A percentile compares a stretch with the other conserved stretches of the same genome.
These are phyloP conservation scores for Phaeotremella fagi DNA, from an alignment of 768 basidiomycete genomes.

Conservation along the genomic window DNA sequence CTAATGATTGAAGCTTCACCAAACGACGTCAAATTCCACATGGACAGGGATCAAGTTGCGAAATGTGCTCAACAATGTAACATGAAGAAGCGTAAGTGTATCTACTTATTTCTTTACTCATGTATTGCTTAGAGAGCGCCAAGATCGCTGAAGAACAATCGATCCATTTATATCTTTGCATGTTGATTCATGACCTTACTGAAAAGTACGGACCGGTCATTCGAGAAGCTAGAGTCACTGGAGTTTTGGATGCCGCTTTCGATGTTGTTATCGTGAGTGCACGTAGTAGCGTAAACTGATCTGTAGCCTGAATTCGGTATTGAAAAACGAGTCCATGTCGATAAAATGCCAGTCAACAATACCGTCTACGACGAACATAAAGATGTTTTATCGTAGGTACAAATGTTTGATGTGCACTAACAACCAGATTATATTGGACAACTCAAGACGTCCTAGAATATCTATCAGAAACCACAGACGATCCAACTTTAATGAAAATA, in stretches of 20 bases:
- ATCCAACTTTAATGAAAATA: constrained; percentile 91
- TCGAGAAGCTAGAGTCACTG: constrained; percentile 89
- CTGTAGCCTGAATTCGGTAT: constrained; percentile 83
- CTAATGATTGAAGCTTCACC: constrained; percentile 23
- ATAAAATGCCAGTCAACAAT: constrained; percentile 99
- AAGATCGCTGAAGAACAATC: constrained; percentile 93
- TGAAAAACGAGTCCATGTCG: constrained; percentile 96
- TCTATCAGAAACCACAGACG: constrained; percentile 92
- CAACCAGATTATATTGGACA: constrained; percentile 85
- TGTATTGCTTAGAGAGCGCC: constrained; percentile 61
- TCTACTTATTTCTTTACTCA: background rate
- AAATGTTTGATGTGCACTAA: background rate
- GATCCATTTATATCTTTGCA: constrained; percentile 87
- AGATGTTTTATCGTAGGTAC: constrained; percentile 60
- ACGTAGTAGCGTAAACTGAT: constrained; percentile 4
- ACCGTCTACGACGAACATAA: constrained; percentile 94
- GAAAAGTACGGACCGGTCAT: constrained; percentile 92
- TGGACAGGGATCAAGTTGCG: constrained; percentile 97
- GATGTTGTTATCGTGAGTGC: constrained; percentile 69
- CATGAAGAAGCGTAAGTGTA: constrained; percentile 58
- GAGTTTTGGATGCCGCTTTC: constrained; percentile 95
- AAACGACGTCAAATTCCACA: constrained; percentile 80
- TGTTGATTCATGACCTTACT: constrained; percentile 88
- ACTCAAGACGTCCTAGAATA: constrained; percentile 86
- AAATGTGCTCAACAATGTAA: constrained; percentile 98